These are phyloP conservation scores for Nicotiana obtusifolia DNA, from an alignment of 257 asterid genomes.

Conservation along the genomic window DNA sequence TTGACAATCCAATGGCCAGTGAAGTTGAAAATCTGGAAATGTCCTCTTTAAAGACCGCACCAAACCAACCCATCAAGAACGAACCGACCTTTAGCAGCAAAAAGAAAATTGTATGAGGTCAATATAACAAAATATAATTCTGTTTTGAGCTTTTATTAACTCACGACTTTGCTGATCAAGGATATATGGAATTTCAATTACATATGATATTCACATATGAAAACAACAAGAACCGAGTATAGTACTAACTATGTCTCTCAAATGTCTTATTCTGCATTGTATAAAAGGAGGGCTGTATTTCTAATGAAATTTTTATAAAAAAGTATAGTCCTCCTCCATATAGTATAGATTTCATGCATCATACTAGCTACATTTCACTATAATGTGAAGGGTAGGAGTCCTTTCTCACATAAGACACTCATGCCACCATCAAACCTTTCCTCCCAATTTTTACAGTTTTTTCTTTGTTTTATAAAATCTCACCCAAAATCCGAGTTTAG, in stretches of 20 bases:
- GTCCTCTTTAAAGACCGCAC: slow-evolving; percentile 72
- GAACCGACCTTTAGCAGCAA: slow-evolving; percentile 64
- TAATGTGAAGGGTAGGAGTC: too few relatives aligned
- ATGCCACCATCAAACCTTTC: too few relatives aligned
- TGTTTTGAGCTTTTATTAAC: background rate
- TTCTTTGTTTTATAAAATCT: too few relatives aligned
- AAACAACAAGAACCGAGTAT: background rate
- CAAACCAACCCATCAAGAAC: slow-evolving; percentile 96
- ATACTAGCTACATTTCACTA: too few relatives aligned
- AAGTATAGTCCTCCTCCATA: too few relatives aligned
- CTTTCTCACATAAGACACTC: too few relatives aligned
- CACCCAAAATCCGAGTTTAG: too few relatives aligned
- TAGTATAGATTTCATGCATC: too few relatives aligned
- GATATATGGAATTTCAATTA: background rate
- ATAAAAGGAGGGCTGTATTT: too few relatives aligned
- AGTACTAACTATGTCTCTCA: background rate
- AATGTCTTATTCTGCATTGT: too few relatives aligned
- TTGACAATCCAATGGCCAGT: slow-evolving; percentile 69
- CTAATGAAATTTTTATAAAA: too few relatives aligned
- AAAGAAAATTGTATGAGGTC: background rate
- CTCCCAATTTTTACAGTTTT: too few relatives aligned
- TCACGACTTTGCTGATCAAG: background rate
- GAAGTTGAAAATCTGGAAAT: slow-evolving; percentile 56
- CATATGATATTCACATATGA: background rate
- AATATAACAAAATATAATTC: background rate